Evolutionary conservation across 1,284 basidiomycete species (phyloP), one percentile per base, ranked within the genome.

Genomic region (Neonothopanus nambi): DNA sequence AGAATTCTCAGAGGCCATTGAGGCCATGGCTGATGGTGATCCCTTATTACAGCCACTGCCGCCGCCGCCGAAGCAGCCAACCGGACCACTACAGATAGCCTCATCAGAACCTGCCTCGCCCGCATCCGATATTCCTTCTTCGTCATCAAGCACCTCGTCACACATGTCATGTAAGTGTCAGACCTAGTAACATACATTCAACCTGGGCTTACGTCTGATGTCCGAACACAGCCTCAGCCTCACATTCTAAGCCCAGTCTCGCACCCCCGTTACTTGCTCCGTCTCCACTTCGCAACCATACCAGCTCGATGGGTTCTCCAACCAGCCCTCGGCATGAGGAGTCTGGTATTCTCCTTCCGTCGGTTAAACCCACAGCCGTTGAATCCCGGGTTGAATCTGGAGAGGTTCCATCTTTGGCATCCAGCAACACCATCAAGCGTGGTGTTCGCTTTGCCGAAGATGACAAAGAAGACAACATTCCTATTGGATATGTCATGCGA

Each of bases 401-500:
- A 33, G 30, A 5, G 13, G 30, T 13, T 11, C 8, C 30, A 9
- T 33, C 30, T 33, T 33, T 33, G 30, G 30, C 8, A 33, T 9
- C 30, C 30, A 33, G 13, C 8, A 33, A 33, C 15, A 55, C 68
- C 39, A 67, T 77, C 35, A 84, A 79, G 67, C 78, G 78, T 45
- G 83, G 80, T n/a, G 87, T 90, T 5, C 81, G 84, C 23, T 89
- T 89, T 59, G 82, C 77, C 24, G 83, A 85, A 59, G 78, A 82
- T 61, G 77, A 80, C 57, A 85, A 82, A 60, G 84, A 87, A 26
- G 87, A 89, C 60, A 72, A 74, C 46, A 74, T 88, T 59, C 89
- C 88, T 0, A 71, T 89, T 36, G 81, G 79, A 20, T 82, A 89
- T 63, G 77, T 85, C 35, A 70, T 87, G 62, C 82, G 86, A 46